phyloP scores from a whole-genome alignment of 2,329 filamentous ascomycete species.

The Ophiostoma ulmi region DNA sequence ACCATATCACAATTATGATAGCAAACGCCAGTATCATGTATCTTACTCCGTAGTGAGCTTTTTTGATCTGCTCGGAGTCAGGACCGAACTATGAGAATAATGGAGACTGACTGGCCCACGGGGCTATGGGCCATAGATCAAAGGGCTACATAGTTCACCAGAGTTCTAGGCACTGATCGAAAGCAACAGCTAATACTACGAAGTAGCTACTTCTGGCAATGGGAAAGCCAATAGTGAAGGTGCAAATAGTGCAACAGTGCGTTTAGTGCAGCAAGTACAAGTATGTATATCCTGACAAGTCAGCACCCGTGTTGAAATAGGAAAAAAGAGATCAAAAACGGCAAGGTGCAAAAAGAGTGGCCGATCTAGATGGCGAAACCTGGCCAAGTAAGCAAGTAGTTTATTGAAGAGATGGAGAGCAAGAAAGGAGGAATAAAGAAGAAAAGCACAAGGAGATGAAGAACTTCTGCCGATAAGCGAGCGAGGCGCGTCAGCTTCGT shows the following conservation, averaged over 20 bases:
- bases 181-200: neutral
- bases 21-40: no score
- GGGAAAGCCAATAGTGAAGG: neutral
- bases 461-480: neutral
- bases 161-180: neutral
- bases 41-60: neutral
- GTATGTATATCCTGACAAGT: neutral
- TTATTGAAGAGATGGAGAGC: neutral
- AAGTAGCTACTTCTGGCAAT: neutral
- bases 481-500: neutral
- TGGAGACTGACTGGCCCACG: neutral
- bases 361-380: constrained; percentile 4
- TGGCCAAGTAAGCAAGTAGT: neutral
- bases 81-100: neutral
- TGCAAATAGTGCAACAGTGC: neutral
- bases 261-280: neutral
- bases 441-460: neutral
- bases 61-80: neutral
- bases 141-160: no score
- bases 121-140: neutral
- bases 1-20: neutral
- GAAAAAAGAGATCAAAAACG: constrained; percentile 3
- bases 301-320: neutral
- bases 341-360: neutral
- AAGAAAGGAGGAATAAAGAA: neutral